phyloP scores from a whole-genome alignment of 352 stramenopile species.

The Phytophthora tentaculata region DNA sequence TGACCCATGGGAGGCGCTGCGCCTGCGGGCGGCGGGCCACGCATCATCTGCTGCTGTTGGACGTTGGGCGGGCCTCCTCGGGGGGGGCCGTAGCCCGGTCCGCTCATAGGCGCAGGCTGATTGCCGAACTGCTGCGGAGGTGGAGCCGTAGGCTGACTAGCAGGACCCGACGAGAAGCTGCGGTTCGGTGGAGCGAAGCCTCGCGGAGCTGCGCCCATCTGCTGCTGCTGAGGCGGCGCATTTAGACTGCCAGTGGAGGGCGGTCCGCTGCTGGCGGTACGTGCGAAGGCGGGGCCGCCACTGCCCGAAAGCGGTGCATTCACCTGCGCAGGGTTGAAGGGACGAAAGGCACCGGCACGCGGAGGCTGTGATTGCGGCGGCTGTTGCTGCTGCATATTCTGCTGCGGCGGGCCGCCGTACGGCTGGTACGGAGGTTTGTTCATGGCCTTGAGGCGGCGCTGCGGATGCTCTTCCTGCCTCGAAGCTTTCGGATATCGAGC shows the following conservation, averaged over 20 bases:
- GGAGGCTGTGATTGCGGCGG: slow-evolving; percentile 41
- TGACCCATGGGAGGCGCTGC: slow-evolving; percentile 34
- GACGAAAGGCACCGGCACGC: slow-evolving; percentile 53
- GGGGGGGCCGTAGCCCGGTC: slow-evolving; percentile 28
- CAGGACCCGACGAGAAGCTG: slow-evolving; percentile 40
- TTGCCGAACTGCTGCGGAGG: slow-evolving; percentile 31
- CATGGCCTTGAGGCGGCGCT: slow-evolving; percentile 25
- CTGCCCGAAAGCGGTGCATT: slow-evolving; percentile 47
- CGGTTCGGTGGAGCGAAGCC: slow-evolving; percentile 36
- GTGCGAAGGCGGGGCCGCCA: slow-evolving; percentile 27
- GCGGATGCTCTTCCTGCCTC: slow-evolving; percentile 14
- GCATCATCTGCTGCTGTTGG: slow-evolving; percentile 34
- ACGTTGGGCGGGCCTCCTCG: slow-evolving; percentile 20
- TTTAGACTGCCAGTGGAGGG: slow-evolving; percentile 30
- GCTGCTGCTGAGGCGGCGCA: slow-evolving; percentile 23
- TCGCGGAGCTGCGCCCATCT: slow-evolving; percentile 30
- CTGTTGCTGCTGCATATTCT: slow-evolving; percentile 44
- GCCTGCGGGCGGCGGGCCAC: slow-evolving; percentile 24
- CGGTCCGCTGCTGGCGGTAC: slow-evolving; percentile 26
- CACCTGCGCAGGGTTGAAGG: slow-evolving; percentile 67
- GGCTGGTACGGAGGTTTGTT: slow-evolving; percentile 60
- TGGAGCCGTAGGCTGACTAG: slow-evolving; percentile 39
- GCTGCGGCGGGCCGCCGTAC: slow-evolving; percentile 52
- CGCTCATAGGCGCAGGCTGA: slow-evolving; percentile 42
- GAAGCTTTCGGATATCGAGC: slow-evolving; percentile 27